These are phyloP conservation scores for Tetrahymena elliotti DNA, from an alignment of 73 alveolate genomes.

Conservation along the genomic window DNA sequence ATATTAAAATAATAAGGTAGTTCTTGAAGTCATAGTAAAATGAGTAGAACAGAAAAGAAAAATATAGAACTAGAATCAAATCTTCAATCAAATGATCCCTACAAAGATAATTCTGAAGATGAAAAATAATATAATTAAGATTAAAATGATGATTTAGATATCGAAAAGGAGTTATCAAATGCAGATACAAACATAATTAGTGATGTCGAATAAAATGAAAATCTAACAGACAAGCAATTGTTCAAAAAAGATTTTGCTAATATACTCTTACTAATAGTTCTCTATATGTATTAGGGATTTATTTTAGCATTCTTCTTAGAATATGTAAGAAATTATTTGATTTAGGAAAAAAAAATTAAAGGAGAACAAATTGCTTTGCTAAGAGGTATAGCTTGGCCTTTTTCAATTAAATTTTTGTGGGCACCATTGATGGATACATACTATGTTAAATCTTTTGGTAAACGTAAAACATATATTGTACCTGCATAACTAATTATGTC, in stretches of 20 bases:
- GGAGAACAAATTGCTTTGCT: neutral
- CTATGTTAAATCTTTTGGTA: slow-evolving; percentile 3
- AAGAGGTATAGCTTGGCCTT: neutral
- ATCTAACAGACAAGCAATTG: neutral
- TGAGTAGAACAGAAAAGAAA: neutral
- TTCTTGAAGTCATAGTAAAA: too few species aligned
- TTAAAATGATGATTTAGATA: neutral
- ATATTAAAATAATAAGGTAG: too few species aligned
- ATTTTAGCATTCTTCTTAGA: neutral
- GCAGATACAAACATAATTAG: neutral
- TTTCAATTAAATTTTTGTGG: slow-evolving; percentile 10
- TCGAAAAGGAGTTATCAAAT: neutral
- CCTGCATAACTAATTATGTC: slow-evolving; percentile 15
- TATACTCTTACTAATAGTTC: neutral
- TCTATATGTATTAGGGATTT: neutral
- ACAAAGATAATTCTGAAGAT: neutral
- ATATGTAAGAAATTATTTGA: neutral
- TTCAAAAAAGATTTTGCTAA: neutral
- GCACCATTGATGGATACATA: slow-evolving; percentile 25
- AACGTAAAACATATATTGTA: slow-evolving; percentile 12
- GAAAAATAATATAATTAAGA: neutral
- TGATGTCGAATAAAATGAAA: neutral
- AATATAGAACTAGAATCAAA: neutral
- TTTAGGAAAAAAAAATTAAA: neutral
- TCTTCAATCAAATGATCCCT: neutral